Evolutionary conservation across 176 grass and related monocot genomes (phyloP).

Genomic region (Avena sativa): DNA sequence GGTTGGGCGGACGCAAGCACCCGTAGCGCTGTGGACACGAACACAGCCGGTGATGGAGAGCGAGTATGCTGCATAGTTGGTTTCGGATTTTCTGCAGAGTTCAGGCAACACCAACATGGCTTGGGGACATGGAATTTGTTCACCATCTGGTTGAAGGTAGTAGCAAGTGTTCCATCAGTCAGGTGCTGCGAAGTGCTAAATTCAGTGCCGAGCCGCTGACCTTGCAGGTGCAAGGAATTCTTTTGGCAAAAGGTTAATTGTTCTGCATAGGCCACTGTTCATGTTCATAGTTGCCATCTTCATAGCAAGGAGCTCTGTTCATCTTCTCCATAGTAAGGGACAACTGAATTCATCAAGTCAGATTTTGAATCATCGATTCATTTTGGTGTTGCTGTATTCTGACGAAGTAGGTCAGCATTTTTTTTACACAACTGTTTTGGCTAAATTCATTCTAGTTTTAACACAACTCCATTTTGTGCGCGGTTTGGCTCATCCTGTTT

Average conservation of each 20-base stretch:
- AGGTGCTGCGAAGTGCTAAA: neutral
- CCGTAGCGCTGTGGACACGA: slow-evolving; percentile 60
- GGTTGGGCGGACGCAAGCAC: slow-evolving; percentile 73
- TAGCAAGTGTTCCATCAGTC: neutral
- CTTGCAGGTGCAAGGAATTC: slow-evolving; percentile 36
- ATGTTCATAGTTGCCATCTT: slow-evolving; percentile 47
- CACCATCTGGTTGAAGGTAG: neutral
- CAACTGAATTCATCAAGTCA: slow-evolving; percentile 26
- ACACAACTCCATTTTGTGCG: neutral
- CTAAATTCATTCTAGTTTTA: slow-evolving; percentile 25
- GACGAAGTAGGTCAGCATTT: slow-evolving; percentile 36
- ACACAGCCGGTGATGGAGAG: slow-evolving; percentile 85
- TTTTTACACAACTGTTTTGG: slow-evolving; percentile 38
- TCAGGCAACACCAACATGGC: slow-evolving; percentile 1
- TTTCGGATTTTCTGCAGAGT: neutral
- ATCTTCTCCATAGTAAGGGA: slow-evolving; percentile 51
- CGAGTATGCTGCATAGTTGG: slow-evolving; percentile 58
- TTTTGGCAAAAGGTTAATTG: slow-evolving; percentile 27
- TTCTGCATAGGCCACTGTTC: slow-evolving; percentile 19
- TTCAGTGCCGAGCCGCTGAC: slow-evolving; percentile 1
- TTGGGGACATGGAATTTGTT: slow-evolving; percentile 21
- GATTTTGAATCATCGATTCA: slow-evolving; percentile 35
- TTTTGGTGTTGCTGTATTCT: slow-evolving; percentile 57
- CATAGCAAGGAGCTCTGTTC: slow-evolving; percentile 32
- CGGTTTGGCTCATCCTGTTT: slow-evolving; percentile 28